Base-by-base conservation (phyloP, 306 rosid species). In the Mimosa bimucronata region DNA sequence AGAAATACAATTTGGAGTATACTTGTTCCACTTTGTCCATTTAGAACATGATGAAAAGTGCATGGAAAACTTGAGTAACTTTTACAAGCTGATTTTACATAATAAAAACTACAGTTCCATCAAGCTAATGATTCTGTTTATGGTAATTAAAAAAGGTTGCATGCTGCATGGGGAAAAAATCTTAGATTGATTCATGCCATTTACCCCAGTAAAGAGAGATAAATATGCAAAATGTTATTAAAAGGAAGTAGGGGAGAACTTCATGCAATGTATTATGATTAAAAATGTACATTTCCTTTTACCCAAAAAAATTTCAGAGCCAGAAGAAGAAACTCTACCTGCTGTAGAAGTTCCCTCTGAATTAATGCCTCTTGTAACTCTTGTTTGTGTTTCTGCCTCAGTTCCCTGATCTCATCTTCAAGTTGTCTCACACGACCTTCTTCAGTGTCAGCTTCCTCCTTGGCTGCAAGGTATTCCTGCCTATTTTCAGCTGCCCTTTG, bases 401-500 rank as follows among this genome's bases (percentile, higher is more conserved):
- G 79, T 71, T 91, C 97, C 82, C 88, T 85, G 62, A 91, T 87
- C 77, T 91, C 94, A 86, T 81, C 97, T 85, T 89, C 99, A 85
- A 93, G 97, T 86, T 96, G 99, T 87, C 74, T 91, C 71, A 80
- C 94, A 40, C 92, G 97, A 81, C 99, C 98, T 88, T 96, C 98
- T 78, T 85, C 97, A 42, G 99, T 93, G 83, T 96, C 97, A 78
- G 99, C 98, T 84, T 93, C 99, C 92, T 96, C 99, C 87, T 96
- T 96, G 74, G 91, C 92, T 37, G 92, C 97, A 82, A 91, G 98
- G 89, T 89, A 93, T 75, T 96, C 99, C 88, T 93, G 98, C 85
- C 99, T 89, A 87, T 91, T 96, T 87, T 96, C 99, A 88, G 99
- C 94, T 44, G 99, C 99, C 83, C 98, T 88, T 72, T 96, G 97